Percentiles rank a stretch among this genome's conserved stretches.
phyloP scores from a whole-genome alignment of 495 filamentous ascomycete species.

The Amniculicola lignicola region DNA sequence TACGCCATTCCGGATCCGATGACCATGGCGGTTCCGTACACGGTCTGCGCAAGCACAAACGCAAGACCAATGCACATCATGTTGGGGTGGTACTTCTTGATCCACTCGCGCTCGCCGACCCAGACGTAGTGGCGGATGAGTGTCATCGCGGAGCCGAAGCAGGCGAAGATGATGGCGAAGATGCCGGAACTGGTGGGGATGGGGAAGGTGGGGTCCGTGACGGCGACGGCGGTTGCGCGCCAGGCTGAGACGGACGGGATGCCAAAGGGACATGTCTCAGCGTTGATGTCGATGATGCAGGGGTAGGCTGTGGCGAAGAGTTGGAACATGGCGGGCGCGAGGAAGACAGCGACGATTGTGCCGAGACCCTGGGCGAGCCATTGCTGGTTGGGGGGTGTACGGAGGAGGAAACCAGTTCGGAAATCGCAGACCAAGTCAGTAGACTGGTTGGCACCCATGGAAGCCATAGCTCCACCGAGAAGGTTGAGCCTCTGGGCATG shows the following conservation, averaged over 20 bases:
- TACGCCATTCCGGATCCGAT: slow-evolving; percentile 57
- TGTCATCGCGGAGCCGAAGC: slow-evolving; percentile 48
- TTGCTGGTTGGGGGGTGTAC: slow-evolving; percentile 60
- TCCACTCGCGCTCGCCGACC: slow-evolving; percentile 53
- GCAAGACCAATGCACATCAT: slow-evolving; percentile 64
- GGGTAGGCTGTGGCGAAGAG: slow-evolving; percentile 65
- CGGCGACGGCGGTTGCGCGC: slow-evolving; percentile 62
- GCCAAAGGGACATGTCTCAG: slow-evolving; percentile 51
- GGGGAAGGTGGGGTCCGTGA: slow-evolving; percentile 56
- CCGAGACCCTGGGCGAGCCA: slow-evolving; percentile 63
- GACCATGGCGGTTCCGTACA: slow-evolving; percentile 56
- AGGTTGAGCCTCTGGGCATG: slow-evolving; percentile 61
- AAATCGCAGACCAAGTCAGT: slow-evolving; percentile 57
- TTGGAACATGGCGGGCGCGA: slow-evolving; percentile 61
- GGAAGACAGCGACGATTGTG: slow-evolving; percentile 58
- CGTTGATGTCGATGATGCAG: slow-evolving; percentile 53
- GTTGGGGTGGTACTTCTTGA: slow-evolving; percentile 61
- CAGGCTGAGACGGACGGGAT: slow-evolving; percentile 64
- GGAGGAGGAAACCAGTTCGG: slow-evolving; percentile 60
- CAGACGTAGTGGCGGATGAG: slow-evolving; percentile 59
- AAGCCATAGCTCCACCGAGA: slow-evolving; percentile 59
- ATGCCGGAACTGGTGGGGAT: slow-evolving; percentile 57
- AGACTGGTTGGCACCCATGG: slow-evolving; percentile 57
- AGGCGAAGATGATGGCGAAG: slow-evolving; percentile 55
- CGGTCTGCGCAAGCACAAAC: slow-evolving; percentile 58